phyloP scores from a whole-genome alignment of 441 rosid species.

The Adansonia rubrostipa region DNA sequence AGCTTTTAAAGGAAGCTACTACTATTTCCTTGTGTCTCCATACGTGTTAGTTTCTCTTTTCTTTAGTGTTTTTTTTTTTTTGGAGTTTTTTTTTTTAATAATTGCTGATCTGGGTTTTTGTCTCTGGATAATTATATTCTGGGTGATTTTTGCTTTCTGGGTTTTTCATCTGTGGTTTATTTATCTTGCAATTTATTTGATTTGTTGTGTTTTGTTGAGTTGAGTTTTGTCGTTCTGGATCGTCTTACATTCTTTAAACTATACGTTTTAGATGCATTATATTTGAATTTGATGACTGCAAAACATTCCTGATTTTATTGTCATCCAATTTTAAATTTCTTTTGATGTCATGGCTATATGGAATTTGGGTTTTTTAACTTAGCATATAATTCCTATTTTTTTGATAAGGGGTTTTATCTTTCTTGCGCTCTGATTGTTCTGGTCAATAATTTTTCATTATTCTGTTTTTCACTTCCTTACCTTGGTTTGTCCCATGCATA shows the following conservation, averaged over 20 bases:
- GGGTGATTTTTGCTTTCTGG: slow-evolving; percentile 31
- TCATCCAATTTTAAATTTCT: neutral
- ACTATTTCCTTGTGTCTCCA: slow-evolving; percentile 78
- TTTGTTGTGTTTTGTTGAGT: slow-evolving; percentile 13
- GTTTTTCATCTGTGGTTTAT: slow-evolving; percentile 36
- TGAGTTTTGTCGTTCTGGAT: neutral
- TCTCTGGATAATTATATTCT: slow-evolving; percentile 30
- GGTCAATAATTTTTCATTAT: neutral
- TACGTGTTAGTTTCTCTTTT: slow-evolving; percentile 52
- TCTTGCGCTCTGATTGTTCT: neutral
- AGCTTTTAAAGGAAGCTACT: slow-evolving; percentile 64
- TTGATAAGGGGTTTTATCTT: neutral
- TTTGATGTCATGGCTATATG: neutral
- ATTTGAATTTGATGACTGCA: neutral
- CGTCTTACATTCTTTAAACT: slow-evolving; percentile 3
- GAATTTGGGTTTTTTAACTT: neutral
- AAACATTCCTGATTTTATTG: neutral
- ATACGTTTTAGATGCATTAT: neutral
- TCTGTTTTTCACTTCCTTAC: neutral
- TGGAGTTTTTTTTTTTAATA: neutral
- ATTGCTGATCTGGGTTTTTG: slow-evolving; percentile 31
- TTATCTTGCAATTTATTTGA: slow-evolving; percentile 12
- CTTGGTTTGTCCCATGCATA: slow-evolving; percentile 14
- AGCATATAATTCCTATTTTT: neutral
- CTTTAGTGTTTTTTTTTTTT: neutral